Evolutionary conservation across 1,284 basidiomycete species (phyloP), one percentile per base, ranked within the genome.

Genomic region (Crucibulum cyathiforme): DNA sequence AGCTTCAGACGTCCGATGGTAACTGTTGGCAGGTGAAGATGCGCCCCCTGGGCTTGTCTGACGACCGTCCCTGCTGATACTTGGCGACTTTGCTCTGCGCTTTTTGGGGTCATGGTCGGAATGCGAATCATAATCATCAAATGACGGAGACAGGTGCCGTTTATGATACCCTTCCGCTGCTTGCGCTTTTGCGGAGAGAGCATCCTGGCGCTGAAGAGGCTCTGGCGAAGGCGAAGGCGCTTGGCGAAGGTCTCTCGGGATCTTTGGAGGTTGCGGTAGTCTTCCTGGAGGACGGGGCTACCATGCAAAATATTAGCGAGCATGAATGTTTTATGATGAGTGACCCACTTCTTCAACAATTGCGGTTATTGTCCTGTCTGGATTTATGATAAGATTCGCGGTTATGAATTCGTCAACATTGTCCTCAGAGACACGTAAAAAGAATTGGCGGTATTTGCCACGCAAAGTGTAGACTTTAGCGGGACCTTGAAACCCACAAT

Each of bases 381-480:
- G 72, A 36, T 77, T 74, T 10, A 88, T 74, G 8, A 76, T 71
- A 8, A 88, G 69, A 66, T 86, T 82, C 13, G 81, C 80, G 6
- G 80, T 74, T 34, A 75, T 75, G 56, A 72, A 80, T 36, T 83
- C 77, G 58, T 82, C 76, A 37, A 68, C 69, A 64, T 84, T 85
- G 19, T 85, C 81, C 34, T 77, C 75, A 7, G 83, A 80, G 34
- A 91, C 80, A 34, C 87, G 84, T 64, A 92, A 77, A 67, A 93
- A 87, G 57, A 85, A 81, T 64, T 93, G 90, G 51, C 86, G 81
- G 70, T 86, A 92, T 70, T 83, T 85, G 37, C 89, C 89, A 8
- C 91, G 85, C 72, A 86, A 77, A 5, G 85, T 85, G 63, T 83
- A 90, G 36, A 88, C 85, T 69, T 84, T 89, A 17, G 90, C 90